Base-by-base conservation (phyloP, 805 yeast species). In the Kregervanrija pseudodelftensis region DNA sequence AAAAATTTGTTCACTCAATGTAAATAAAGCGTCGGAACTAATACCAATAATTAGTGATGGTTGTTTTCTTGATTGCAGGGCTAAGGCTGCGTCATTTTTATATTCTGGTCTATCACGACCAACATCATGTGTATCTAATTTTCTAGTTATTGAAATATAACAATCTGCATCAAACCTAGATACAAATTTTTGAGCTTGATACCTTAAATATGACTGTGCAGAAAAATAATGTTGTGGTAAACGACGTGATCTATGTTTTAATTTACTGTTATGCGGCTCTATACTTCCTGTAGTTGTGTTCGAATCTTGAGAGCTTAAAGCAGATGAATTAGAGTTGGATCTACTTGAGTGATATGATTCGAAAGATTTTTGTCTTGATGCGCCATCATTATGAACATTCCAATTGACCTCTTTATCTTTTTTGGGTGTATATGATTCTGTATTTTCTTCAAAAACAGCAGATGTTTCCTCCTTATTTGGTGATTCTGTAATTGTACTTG, bases 141-240 rank as follows among this genome's bases (percentile, higher is more conserved):
- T 93, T 57, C 98, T 74, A 0, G 97, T 85, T 46, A 93, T 87
- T 22, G 97, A 79, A 43, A 93, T 89, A 65, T 93, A 93, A 66
- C 98, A 93, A 61, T 93, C 93, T 22, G 99, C 96, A 64, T 93
- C 99, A 57, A 91, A 93, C 55, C 99, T 71, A 37, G 77, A 72
- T 39, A 90, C 80, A 61, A 93, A 93, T 63, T 93, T 93, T 44
- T 82, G 79, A 11, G 96, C 98, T 63, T 93, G 99, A 64, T 93
- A 93, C 48, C 99, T 76, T 51, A 93, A 69, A 63, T 93, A 93
- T 47, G 91, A 85, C 65, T 93, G 99, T 2, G 99, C 99, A 0
- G 98, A 85, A 66, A 93, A 93, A 60, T 78, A 85, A 9, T 78
- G 77, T 49, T 73, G 79, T 0, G 77, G 79, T 39, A 66, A 50